These are phyloP conservation scores for Strigomonas culicis DNA, from an alignment of 208 protist genomes.

Conservation along the genomic window DNA sequence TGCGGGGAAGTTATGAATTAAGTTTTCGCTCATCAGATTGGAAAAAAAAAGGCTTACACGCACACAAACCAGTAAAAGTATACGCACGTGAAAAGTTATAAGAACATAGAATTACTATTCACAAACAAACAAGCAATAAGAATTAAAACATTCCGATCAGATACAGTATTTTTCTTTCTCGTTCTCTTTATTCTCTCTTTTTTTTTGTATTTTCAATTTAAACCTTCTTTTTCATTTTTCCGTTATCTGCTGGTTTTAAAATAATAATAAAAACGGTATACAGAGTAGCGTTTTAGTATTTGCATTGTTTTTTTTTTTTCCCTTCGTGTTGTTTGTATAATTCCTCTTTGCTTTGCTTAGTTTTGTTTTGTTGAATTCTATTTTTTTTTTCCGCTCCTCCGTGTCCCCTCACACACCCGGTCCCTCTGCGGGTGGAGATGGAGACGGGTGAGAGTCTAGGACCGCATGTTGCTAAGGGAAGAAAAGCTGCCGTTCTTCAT, in stretches of 20 bases:
- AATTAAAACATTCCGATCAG: background rate
- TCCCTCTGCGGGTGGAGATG: too few relatives aligned
- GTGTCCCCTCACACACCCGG: constrained; percentile 1
- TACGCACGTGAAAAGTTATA: too few relatives aligned
- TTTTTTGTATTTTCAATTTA: background rate
- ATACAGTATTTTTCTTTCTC: constrained; percentile 7
- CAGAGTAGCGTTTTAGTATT: constrained; percentile 4
- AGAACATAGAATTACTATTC: too few relatives aligned
- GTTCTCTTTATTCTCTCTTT: background rate
- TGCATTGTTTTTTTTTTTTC: constrained; percentile 4
- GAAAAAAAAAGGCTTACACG: constrained; percentile 8
- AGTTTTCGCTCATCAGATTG: constrained; percentile 14
- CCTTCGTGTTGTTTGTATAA: constrained; percentile 6
- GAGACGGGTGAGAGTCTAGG: too few relatives aligned
- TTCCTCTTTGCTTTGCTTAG: constrained; percentile 4
- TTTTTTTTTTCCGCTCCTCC: background rate
- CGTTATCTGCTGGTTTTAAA: constrained; percentile 3
- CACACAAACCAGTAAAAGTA: too few relatives aligned
- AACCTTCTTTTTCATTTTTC: background rate
- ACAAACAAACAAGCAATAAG: too few relatives aligned
- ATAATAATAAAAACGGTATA: constrained; percentile 19
- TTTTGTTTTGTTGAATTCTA: constrained; percentile 3
- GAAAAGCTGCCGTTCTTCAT: constrained; percentile 66
- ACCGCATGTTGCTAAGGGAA: constrained; percentile 11
- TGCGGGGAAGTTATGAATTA: background rate